Evolutionary conservation across 371 early-diverging fungal species (phyloP).

Genomic region (Fennellomyces sp.): DNA sequence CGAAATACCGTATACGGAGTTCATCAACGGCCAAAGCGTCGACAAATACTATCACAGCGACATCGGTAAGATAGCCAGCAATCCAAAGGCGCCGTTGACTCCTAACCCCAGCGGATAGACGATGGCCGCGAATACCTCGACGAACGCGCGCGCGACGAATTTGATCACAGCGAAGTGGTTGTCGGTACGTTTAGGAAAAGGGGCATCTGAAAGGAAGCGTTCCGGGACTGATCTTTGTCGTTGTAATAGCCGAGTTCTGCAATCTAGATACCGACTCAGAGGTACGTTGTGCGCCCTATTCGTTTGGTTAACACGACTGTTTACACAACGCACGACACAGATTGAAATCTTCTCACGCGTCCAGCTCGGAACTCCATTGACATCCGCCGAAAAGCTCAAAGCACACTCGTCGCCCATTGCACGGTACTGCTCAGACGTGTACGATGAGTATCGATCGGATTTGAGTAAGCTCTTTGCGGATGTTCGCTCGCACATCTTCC

Average conservation of each 20-base stretch:
- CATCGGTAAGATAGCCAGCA: too few relatives aligned
- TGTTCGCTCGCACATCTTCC: background rate
- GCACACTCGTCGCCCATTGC: slow-evolving; percentile 25
- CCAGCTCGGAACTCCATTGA: slow-evolving; percentile 35
- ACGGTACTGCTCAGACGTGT: background rate
- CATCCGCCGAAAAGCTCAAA: slow-evolving; percentile 30
- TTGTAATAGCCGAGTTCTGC: slow-evolving; percentile 27
- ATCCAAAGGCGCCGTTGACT: too few relatives aligned
- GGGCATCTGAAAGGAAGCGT: background rate
- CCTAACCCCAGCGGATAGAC: too few relatives aligned
- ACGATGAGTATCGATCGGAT: background rate
- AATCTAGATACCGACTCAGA: slow-evolving; percentile 31
- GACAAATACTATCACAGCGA: slow-evolving; percentile 12
- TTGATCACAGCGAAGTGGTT: slow-evolving; percentile 23
- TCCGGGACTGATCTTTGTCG: background rate
- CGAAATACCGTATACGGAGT: slow-evolving; percentile 31
- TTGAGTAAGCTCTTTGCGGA: slow-evolving; percentile 3
- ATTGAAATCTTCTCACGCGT: slow-evolving; percentile 39
- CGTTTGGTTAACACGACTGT: background rate
- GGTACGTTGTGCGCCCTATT: too few relatives aligned
- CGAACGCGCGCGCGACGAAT: slow-evolving; percentile 14
- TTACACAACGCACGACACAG: slow-evolving; percentile 7
- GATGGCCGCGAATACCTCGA: background rate
- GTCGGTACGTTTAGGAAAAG: slow-evolving; percentile 22
- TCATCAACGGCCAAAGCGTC: background rate